Evolutionary conservation across 176 grass and related monocot genomes (phyloP).

Genomic region (maize (Zea mays)): Zm-B73-REFERENCE-NAM-5.0 NC_050103.1:159138501-159139000

Average conservation of each 20-base stretch:
- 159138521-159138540: conserved; percentile 82
- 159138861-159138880: conserved; percentile 75
- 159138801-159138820: conserved; percentile 29
- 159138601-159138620: conserved; percentile 69
- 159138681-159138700: conserved; percentile 72
- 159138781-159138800: conserved; percentile 45
- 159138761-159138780: conserved; percentile 68
- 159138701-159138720: conserved; percentile 59
- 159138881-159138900: conserved; percentile 70
- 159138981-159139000: conserved; percentile 75
- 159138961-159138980: conserved; percentile 67
- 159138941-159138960: conserved; percentile 83
- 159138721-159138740: conserved; percentile 81
- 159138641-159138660: conserved; percentile 64
- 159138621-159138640: conserved; percentile 76
- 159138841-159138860: conserved; percentile 85
- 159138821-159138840: conserved; percentile 19
- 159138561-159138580: conserved; percentile 67
- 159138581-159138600: conserved; percentile 86
- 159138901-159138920: conserved; percentile 80
- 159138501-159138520: conserved; percentile 77
- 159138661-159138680: conserved; percentile 58
- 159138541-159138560: conserved; percentile 74
- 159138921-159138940: conserved; percentile 85
- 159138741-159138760: conserved; percentile 70